A percentile compares a stretch with the other conserved stretches of the same genome.
phyloP scores from a whole-genome alignment of 345 rosid species.

The Cochlearia excelsa region DNA sequence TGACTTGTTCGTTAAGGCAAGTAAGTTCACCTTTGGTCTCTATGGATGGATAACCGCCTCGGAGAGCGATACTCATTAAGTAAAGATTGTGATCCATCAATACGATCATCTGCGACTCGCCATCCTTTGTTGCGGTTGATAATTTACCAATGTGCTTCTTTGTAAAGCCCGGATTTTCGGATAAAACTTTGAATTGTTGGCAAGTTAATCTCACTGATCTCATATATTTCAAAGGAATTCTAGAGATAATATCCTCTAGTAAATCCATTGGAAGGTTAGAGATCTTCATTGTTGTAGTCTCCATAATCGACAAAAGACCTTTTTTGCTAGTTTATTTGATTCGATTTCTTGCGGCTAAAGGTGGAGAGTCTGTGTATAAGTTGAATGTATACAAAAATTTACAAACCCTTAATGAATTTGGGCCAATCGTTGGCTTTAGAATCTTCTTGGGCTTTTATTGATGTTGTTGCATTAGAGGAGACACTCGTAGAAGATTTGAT shows the following conservation, averaged over 20 bases:
- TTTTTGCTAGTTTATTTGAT: background rate
- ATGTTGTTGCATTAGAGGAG: too few relatives aligned
- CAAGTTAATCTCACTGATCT: background rate
- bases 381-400: too few relatives aligned
- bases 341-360: background rate
- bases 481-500: too few relatives aligned
- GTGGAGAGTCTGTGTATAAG: background rate
- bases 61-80: background rate
- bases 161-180: background rate
- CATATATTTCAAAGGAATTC: background rate
- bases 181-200: background rate
- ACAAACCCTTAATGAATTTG: too few relatives aligned
- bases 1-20: slow-evolving; percentile 1
- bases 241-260: background rate
- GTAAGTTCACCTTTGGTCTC: background rate
- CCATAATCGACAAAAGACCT: background rate
- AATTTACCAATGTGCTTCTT: background rate
- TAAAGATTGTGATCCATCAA: background rate
- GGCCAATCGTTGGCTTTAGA: too few relatives aligned
- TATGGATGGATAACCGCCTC: background rate
- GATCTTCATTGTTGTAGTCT: background rate
- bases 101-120: background rate
- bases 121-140: background rate
- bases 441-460: too few relatives aligned
- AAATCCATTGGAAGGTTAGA: background rate